Percentiles rank a stretch among this genome's conserved stretches.
phyloP scores from a whole-genome alignment of 495 filamentous ascomycete genomes.

The Lentithecium fluviatile region DNA sequence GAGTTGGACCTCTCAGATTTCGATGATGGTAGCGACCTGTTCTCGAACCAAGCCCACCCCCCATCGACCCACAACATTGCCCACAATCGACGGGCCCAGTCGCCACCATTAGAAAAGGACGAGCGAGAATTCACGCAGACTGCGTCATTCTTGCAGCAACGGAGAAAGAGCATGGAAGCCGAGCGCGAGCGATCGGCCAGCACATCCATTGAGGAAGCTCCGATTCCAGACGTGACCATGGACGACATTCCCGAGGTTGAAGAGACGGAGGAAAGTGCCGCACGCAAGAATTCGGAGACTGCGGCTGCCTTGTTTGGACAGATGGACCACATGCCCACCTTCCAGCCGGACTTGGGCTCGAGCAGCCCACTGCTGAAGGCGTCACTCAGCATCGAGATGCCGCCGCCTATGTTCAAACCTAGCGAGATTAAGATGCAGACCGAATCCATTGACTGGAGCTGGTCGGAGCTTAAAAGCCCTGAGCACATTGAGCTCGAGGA shows the following conservation, averaged over 20 bases:
- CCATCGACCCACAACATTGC: conserved; percentile 45
- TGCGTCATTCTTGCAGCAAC: conserved; percentile 67
- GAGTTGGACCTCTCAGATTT: conserved; percentile 92
- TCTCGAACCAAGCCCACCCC: conserved; percentile 51
- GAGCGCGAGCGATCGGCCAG: conserved; percentile 12
- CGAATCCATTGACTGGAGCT: conserved; percentile 23
- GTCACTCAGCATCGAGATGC: conserved; percentile 19
- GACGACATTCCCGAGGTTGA: conserved; percentile 38
- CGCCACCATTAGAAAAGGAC: conserved; percentile 88
- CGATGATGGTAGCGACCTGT: conserved; percentile 66
- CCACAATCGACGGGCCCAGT: conserved; percentile 69
- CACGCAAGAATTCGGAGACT: conserved; percentile 42
- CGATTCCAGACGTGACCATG: conserved; percentile 21
- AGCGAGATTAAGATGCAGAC: conserved; percentile 18
- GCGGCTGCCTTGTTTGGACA: conserved; percentile 47
- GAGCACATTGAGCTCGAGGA: conserved; percentile 91
- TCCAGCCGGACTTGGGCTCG: conserved; percentile 26
- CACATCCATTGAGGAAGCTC: conserved; percentile 4
- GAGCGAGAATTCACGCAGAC: conserved; percentile 97
- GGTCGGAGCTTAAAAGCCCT: conserved; percentile 68
- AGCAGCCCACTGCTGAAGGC: conserved; percentile 43
- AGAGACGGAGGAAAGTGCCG: conserved; percentile 43
- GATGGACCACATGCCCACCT: conserved; percentile 29
- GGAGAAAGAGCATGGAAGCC: conserved; percentile 52
- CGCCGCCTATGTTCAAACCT: conserved; percentile 15